phyloP scores from a whole-genome alignment of 139 green algal species.

The Yamagishiella unicocca region DNA sequence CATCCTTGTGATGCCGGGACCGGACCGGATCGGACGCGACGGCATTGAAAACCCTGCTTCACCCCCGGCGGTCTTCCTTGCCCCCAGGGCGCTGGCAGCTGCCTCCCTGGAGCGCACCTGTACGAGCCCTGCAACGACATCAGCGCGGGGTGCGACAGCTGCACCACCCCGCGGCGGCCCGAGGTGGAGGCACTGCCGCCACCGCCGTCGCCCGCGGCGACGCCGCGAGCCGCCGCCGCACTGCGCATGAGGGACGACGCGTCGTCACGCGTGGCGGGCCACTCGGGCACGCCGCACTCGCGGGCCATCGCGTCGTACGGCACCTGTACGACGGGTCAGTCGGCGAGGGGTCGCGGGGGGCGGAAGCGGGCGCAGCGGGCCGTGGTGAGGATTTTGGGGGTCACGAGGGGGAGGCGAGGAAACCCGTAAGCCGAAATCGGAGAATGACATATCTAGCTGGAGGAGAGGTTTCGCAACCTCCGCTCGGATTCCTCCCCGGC shows the following conservation, averaged over 20 bases:
- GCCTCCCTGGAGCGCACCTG: no score
- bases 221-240: constrained; percentile 19
- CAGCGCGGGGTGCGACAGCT: not conserved
- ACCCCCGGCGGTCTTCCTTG: no score
- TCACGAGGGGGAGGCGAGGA: no score
- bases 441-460: no score
- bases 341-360: not conserved
- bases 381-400: no score
- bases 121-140: constrained; percentile 8
- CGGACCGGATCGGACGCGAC: no score
- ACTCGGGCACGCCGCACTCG: constrained; percentile 46
- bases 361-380: no score
- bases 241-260: not conserved
- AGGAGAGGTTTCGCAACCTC: no score
- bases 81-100: no score
- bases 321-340: constrained; percentile 7
- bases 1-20: no score
- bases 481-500: not conserved
- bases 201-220: not conserved
- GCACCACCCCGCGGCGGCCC: not conserved
- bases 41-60: no score
- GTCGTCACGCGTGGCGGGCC: constrained; percentile 25
- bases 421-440: no score
- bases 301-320: constrained; percentile 37
- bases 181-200: not conserved